phyloP scores from a whole-genome alignment of 2,329 filamentous ascomycete species.

The Aspergillus fijiensis region DNA sequence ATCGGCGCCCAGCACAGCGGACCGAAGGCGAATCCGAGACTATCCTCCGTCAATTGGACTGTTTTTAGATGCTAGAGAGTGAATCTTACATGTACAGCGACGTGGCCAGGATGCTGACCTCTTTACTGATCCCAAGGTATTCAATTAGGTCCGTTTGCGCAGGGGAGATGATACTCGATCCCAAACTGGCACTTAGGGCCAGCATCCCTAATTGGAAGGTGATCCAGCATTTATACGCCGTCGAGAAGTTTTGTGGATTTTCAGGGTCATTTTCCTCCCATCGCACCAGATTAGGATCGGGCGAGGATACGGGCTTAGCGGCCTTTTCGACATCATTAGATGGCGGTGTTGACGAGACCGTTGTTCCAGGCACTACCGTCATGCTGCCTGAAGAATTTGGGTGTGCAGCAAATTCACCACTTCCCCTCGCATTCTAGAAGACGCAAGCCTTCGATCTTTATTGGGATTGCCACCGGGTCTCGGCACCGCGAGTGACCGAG shows the following conservation, averaged over 20 bases:
- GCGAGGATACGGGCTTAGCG: neutral
- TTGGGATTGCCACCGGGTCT: neutral
- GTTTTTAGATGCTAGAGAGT: neutral
- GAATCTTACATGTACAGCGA: constrained; percentile 45
- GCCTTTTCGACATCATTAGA: neutral
- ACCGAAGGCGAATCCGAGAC: constrained; percentile 41
- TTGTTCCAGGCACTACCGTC: neutral
- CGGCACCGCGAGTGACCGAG: neutral
- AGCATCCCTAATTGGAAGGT: constrained; percentile 52
- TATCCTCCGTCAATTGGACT: neutral
- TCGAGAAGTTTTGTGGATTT: constrained; percentile 51
- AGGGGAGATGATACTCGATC: constrained; percentile 53
- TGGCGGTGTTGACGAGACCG: neutral
- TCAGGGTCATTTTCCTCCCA: constrained; percentile 7
- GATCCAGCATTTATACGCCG: constrained; percentile 47
- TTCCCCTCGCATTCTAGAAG: neutral
- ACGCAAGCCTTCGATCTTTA: neutral
- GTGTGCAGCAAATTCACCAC: neutral
- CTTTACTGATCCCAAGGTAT: constrained; percentile 45
- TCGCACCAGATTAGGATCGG: constrained; percentile 3
- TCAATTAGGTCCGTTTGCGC: constrained; percentile 44
- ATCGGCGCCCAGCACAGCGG: constrained; percentile 44
- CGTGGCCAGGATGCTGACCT: constrained; percentile 47
- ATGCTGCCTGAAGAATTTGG: neutral
- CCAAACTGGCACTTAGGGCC: constrained; percentile 50